Evolutionary conservation across 352 stramenopile species (phyloP), one percentile per base, ranked within the genome.

Genomic region (Aphanomyces cochlioides): DNA sequence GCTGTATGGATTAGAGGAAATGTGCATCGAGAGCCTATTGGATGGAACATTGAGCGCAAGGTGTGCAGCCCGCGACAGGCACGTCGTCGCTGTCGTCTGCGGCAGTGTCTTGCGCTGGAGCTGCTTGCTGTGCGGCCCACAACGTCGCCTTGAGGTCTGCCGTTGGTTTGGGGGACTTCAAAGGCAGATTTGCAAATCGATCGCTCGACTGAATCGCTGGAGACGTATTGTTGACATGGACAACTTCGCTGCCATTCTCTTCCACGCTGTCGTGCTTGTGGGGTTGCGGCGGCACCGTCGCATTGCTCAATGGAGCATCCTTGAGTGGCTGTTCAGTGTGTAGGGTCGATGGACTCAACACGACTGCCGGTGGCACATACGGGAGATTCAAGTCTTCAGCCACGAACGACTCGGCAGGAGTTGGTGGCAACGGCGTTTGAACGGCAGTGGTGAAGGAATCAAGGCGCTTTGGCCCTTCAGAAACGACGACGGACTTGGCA

Each of bases 201-300:
- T n/a, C 8, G n/a, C 37, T 58, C 17, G 54, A 61, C 47, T 70
- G 64, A n/a, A 70, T 58, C 13, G 53, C 64, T 12, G 36, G 53
- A 5, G 64, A 70, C 54, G 5, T 48, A n/a, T 36, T 61, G 39
- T 58, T 17, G 34, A 70, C 43, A 21, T 61, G 28, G 10, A 70
- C 47, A 6, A 70, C 64, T 8, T 70, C 64, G 38, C 43, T 50
- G 12, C 28, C 28, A 28, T 28, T 28, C 28, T 61, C 64, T 6
- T 61, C 64, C 15, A 36, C 39, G 64, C 64, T 70, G 36, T 61
- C 47, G 39, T 70, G 64, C 28, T 70, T 70, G 28, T 28, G 28
- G 28, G 28, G 28, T 28, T 28, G 28, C 28, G 28, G 28, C 28
- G 28, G 28, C 28, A 2, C 28, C 28, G 28, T 28, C 28, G 28